phyloP scores from a whole-genome alignment of 129 eudicot genomes.

The Calendula officinalis region DNA sequence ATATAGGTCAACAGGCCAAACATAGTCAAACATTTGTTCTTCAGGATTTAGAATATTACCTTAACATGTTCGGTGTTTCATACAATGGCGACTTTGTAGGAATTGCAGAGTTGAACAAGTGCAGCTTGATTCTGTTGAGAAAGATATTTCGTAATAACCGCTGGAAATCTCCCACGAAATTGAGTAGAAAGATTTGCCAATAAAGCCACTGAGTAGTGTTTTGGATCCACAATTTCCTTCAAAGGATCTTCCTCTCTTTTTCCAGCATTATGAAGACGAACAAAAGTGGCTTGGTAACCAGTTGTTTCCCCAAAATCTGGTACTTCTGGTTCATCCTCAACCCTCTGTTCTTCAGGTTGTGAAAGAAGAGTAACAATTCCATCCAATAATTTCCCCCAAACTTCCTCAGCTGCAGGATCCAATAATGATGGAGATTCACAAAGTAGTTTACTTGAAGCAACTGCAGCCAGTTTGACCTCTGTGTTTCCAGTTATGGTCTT shows the following conservation, averaged over 20 bases:
- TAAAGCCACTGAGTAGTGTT: conserved; percentile 54
- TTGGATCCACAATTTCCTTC: conserved; percentile 82
- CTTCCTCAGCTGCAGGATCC: conserved; percentile 54
- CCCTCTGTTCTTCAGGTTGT: conserved; percentile 83
- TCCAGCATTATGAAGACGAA: conserved; percentile 77
- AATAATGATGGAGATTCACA: conserved; percentile 58
- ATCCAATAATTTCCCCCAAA: conserved; percentile 84
- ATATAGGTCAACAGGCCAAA: too few relatives aligned
- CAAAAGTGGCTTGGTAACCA: conserved; percentile 76
- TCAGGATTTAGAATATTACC: conserved; percentile 31
- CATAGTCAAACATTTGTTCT: too few relatives aligned
- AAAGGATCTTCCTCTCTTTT: conserved; percentile 90
- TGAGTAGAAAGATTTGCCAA: conserved; percentile 60
- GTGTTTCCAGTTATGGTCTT: conserved; percentile 68
- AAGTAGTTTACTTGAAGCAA: conserved; percentile 75
- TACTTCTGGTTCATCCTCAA: conserved; percentile 87
- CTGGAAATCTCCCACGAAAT: conserved; percentile 59
- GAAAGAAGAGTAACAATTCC: conserved; percentile 85
- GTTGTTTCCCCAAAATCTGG: conserved; percentile 85
- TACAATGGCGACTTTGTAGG: conserved; percentile 49
- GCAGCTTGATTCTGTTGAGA: conserved; percentile 83
- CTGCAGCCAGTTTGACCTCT: conserved; percentile 79
- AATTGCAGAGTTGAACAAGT: conserved; percentile 62
- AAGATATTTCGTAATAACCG: conserved; percentile 55
- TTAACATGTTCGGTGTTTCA: conserved; percentile 26